Conservation (phyloP, 169 alveolate species). For the Cryptosporidium parvum region DNA sequence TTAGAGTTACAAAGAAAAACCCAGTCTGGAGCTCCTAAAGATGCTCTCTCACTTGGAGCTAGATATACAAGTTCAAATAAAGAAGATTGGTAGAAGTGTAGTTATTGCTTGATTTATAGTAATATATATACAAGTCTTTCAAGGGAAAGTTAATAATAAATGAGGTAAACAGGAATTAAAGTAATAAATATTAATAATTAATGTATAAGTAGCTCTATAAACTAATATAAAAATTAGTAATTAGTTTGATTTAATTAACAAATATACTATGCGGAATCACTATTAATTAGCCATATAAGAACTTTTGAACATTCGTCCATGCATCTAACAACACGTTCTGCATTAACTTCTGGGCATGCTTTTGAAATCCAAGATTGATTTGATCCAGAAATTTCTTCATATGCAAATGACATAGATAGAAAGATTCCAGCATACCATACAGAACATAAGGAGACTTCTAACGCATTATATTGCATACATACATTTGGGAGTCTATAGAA, state of each 20-base stretch:
- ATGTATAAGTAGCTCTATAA: neutral
- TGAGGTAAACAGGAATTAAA: neutral
- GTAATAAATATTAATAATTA: neutral
- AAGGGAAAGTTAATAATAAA: neutral
- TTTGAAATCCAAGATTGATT: conserved; percentile 42
- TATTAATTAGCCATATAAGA: conserved; percentile 45
- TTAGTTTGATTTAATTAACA: neutral
- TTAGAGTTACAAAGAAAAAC: conserved; percentile 78
- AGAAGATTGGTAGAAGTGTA: conserved; percentile 55
- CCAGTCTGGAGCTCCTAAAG: conserved; percentile 60
- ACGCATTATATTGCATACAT: conserved; percentile 42
- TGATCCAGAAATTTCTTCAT: neutral
- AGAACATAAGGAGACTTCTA: conserved; percentile 56
- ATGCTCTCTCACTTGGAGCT: conserved; percentile 63
- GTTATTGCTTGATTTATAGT: neutral
- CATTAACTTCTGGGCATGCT: conserved; percentile 30
- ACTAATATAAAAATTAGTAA: neutral
- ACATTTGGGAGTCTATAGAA: conserved; percentile 62
- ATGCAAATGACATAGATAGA: conserved; percentile 63
- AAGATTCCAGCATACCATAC: conserved; percentile 68
- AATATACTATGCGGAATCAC: conserved; percentile 53
- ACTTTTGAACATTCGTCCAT: conserved; percentile 67
- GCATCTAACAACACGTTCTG: conserved; percentile 22
- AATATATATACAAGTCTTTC: neutral
- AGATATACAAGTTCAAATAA: conserved; percentile 48